Conservation (phyloP, 345 rosid species). For the Brassica juncea region DNA sequence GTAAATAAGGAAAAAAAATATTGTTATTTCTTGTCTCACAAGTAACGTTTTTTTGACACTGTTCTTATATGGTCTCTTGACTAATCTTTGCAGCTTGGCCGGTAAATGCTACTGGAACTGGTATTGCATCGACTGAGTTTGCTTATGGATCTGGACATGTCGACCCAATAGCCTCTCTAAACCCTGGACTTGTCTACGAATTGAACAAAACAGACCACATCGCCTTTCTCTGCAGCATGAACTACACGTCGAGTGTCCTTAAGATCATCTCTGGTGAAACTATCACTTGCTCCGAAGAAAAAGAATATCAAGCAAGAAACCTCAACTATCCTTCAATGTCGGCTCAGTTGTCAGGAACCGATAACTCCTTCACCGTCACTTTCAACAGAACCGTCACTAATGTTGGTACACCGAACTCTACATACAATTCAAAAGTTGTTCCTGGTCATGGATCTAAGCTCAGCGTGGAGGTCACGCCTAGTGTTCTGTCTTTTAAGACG, state of each 20-base stretch:
- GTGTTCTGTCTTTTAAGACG: slow-evolving; percentile 37
- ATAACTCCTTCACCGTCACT: not conserved
- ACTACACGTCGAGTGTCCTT: not conserved
- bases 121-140: slow-evolving; percentile 15
- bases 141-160: slow-evolving; percentile 46
- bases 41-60: not conserved
- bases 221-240: slow-evolving; percentile 35
- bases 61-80: not conserved
- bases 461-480: slow-evolving; percentile 42
- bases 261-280: slow-evolving; percentile 37
- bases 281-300: slow-evolving; percentile 36
- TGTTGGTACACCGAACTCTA: slow-evolving; percentile 49
- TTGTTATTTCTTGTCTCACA: not conserved
- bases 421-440: slow-evolving; percentile 43
- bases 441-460: not conserved
- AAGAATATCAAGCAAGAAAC: slow-evolving; percentile 10
- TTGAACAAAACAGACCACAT: slow-evolving; percentile 28
- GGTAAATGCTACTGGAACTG: slow-evolving; percentile 20
- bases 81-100: slow-evolving; percentile 35
- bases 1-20: slow-evolving; percentile 8
- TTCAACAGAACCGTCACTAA: slow-evolving; percentile 59
- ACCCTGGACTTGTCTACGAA: slow-evolving; percentile 47
- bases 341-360: not conserved
- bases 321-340: slow-evolving; percentile 38
- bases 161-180: slow-evolving; percentile 33